phyloP scores from a whole-genome alignment of 352 stramenopile genomes.

The Phytophthora litchii region DNA sequence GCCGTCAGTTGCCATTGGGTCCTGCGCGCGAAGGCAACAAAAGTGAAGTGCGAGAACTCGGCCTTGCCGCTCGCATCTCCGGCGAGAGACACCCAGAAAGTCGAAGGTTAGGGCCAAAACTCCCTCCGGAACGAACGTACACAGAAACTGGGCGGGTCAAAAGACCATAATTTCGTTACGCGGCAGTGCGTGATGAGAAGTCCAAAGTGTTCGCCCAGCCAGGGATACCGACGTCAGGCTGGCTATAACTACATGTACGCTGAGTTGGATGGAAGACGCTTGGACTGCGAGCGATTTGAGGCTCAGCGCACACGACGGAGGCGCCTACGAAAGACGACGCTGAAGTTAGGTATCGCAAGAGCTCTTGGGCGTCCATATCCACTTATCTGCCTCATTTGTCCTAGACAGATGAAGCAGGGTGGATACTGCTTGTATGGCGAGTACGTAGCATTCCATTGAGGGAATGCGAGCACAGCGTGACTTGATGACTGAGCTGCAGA shows the following conservation, averaged over 20 bases:
- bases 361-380: not conserved
- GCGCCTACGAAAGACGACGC: conserved; percentile 6
- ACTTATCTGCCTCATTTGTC: not conserved
- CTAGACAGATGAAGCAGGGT: not conserved
- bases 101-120: conserved; percentile 10
- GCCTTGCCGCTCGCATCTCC: conserved; percentile 4
- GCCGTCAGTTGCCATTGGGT: conserved; percentile 8
- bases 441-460: not conserved
- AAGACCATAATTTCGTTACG: conserved; percentile 13
- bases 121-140: conserved; percentile 12
- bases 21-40: conserved; percentile 11
- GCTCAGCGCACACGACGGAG: conserved; percentile 1
- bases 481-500: not conserved
- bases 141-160: conserved; percentile 6
- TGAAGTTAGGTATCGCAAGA: conserved; percentile 7
- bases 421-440: not conserved
- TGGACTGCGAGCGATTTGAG: not conserved
- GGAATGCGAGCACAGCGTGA: not conserved
- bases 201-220: not conserved
- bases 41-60: conserved; percentile 26
- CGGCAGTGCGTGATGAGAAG: conserved; percentile 4
- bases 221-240: not conserved
- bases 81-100: conserved; percentile 3
- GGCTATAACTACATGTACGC: not conserved
- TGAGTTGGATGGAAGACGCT: not conserved